These are phyloP conservation scores for Colletotrichum australisinense DNA, from an alignment of 2,329 filamentous ascomycete genomes.

Conservation along the genomic window DNA sequence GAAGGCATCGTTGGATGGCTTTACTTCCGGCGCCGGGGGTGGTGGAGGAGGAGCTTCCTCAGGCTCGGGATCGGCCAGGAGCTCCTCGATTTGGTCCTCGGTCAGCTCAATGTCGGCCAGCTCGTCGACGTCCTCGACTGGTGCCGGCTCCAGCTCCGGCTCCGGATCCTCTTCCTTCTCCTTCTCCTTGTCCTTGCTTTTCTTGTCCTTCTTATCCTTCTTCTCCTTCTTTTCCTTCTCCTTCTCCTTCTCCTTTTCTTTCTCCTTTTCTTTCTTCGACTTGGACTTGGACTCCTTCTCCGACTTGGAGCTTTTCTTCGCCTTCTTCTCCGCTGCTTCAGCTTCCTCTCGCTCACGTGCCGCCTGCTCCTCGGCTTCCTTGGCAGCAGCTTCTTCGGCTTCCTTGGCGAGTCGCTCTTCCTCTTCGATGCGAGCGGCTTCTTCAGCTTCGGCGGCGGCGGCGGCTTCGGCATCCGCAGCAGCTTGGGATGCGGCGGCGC, in stretches of 20 bases:
- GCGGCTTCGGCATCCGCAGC: constrained; percentile 44
- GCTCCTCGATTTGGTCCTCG: constrained; percentile 56
- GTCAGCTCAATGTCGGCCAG: constrained; percentile 47
- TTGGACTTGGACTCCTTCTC: constrained; percentile 49
- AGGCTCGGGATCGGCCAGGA: constrained; percentile 46
- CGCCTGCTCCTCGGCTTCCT: constrained; percentile 47
- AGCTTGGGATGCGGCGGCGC: constrained; percentile 55
- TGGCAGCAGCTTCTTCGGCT: constrained; percentile 53
- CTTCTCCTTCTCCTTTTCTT: constrained; percentile 39
- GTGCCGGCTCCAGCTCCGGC: constrained; percentile 29
- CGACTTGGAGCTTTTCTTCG: constrained; percentile 53
- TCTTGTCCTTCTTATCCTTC: constrained; percentile 45
- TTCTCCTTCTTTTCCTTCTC: constrained; percentile 42
- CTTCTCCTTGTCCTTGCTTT: constrained; percentile 30
- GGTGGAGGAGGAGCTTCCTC: constrained; percentile 20
- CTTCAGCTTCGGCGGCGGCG: constrained; percentile 52
- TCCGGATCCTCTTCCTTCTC: constrained; percentile 22
- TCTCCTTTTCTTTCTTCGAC: constrained; percentile 47
- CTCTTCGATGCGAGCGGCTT: constrained; percentile 43
- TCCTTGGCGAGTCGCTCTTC: constrained; percentile 48
- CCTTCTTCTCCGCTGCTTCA: constrained; percentile 50
- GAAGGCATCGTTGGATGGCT: constrained; percentile 57
- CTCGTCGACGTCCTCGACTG: constrained; percentile 21
- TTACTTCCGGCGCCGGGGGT: constrained; percentile 35
- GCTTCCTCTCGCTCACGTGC: constrained; percentile 43